Conservation (phyloP, 495 filamentous ascomycete genomes). For the Emericellopsis terricola region DNA sequence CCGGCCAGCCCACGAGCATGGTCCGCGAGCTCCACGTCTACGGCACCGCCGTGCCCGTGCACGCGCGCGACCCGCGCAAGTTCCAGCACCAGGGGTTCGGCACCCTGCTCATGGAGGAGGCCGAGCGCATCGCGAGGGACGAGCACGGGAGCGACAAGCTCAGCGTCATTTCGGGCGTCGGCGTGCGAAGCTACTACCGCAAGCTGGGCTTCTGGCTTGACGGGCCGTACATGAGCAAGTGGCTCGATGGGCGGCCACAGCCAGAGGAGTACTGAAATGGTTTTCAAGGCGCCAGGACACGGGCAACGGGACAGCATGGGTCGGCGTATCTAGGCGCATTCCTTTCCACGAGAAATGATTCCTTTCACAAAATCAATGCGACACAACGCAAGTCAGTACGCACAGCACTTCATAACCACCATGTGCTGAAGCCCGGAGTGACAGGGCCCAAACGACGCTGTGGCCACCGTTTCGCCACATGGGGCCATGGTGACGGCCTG, state of each 20-base stretch:
- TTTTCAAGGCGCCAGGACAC: no score
- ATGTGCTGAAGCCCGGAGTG: no score
- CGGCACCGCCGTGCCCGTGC: conserved; percentile 84
- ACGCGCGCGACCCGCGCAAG: conserved; percentile 81
- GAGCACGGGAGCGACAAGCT: conserved; percentile 92
- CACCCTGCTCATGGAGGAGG: conserved; percentile 93
- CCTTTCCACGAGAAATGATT: no score
- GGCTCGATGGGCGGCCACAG: conserved; percentile 24
- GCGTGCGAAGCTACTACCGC: conserved; percentile 82
- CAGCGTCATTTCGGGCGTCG: conserved; percentile 87
- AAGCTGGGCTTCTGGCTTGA: conserved; percentile 86
- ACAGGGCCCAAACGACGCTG: no score
- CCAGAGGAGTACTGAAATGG: conserved; percentile 5
- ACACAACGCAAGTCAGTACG: no score
- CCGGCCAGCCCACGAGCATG: conserved; percentile 70
- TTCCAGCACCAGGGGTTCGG: conserved; percentile 98
- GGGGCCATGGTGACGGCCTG: no score
- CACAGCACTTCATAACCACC: no score
- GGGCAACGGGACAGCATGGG: no score
- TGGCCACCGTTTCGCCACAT: no score
- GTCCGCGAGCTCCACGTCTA: conserved; percentile 95
- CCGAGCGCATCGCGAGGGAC: conserved; percentile 80
- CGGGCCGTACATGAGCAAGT: conserved; percentile 80
- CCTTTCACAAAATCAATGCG: no score
- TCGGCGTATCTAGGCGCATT: no score